Evolutionary conservation across 1,284 basidiomycete species (phyloP).

Genomic region (Anthracocystis setariae): DNA sequence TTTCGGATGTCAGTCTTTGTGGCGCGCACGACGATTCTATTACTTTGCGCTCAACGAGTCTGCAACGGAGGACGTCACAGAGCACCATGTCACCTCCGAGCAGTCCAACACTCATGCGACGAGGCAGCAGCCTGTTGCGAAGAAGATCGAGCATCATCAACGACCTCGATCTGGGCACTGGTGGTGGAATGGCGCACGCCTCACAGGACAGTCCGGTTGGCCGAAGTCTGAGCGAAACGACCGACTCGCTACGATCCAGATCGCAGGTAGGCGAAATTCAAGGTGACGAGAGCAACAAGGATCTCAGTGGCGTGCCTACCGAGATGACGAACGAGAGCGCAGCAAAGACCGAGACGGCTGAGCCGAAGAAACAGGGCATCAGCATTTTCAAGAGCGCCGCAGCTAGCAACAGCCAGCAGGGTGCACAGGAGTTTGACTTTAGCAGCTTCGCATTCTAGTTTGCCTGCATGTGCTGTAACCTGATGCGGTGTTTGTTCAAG

Average conservation of each 20-base stretch:
- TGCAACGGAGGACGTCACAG: conserved; percentile 24
- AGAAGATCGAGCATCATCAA: conserved; percentile 52
- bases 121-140: conserved; percentile 42
- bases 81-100: conserved; percentile 37
- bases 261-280: no score
- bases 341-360: background rate
- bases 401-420: conserved; percentile 49
- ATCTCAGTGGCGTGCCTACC: conserved; percentile 11
- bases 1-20: conserved; percentile 2
- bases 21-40: conserved; percentile 1
- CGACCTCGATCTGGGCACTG: conserved; percentile 46
- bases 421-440: conserved; percentile 57
- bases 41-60: conserved; percentile 11
- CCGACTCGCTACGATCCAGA: background rate
- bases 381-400: conserved; percentile 51
- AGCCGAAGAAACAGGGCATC: conserved; percentile 43
- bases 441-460: conserved; percentile 55
- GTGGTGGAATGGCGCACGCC: background rate
- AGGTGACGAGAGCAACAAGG: background rate
- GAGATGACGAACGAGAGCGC: background rate
- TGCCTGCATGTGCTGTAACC: background rate
- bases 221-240: background rate
- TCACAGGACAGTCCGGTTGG: no score
- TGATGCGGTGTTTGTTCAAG: background rate
- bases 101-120: conserved; percentile 30